Percentiles rank a stretch among this genome's conserved stretches.
Evolutionary conservation across 2,329 filamentous ascomycete genomes (phyloP).

Genomic region (Ceratocystis eucalypticola): DNA sequence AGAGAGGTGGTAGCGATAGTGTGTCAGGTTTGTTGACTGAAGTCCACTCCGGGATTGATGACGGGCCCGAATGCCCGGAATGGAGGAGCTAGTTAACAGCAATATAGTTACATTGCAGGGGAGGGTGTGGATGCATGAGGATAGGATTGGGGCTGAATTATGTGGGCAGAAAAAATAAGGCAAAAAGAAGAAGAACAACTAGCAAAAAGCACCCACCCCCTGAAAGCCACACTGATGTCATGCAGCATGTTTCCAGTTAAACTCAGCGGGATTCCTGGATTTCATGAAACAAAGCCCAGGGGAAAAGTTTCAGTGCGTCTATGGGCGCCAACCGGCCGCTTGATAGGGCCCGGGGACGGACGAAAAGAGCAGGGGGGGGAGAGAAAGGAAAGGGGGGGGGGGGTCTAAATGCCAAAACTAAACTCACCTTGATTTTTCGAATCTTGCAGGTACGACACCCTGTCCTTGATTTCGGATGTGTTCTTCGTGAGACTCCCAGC

Average conservation of each 20-base stretch:
- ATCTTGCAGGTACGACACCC: conserved; percentile 21
- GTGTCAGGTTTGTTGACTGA: neutral
- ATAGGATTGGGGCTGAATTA: neutral
- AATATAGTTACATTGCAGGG: neutral
- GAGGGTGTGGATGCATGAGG: neutral
- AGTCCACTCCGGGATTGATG: neutral
- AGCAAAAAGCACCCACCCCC: neutral
- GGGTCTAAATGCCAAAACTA: neutral
- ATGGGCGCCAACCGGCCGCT: neutral
- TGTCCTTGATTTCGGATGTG: conserved; percentile 17
- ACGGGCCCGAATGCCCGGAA: neutral
- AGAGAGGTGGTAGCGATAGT: neutral
- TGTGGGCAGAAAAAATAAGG: neutral
- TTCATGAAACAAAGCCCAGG: neutral
- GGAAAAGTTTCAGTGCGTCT: neutral
- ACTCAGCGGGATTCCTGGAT: no score
- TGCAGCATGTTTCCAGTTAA: neutral
- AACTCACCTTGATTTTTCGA: conserved; percentile 22
- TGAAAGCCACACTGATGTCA: neutral
- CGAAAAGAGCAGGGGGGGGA: neutral
- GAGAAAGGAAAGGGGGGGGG: neutral
- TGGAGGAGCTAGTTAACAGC: neutral
- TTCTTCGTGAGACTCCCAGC: conserved; percentile 14
- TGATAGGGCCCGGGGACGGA: neutral
- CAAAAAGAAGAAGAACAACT: neutral